Evolutionary conservation across 2,329 filamentous ascomycete species (phyloP), one percentile per base, ranked within the genome.

Genomic region (Epichloe amarillans): DNA sequence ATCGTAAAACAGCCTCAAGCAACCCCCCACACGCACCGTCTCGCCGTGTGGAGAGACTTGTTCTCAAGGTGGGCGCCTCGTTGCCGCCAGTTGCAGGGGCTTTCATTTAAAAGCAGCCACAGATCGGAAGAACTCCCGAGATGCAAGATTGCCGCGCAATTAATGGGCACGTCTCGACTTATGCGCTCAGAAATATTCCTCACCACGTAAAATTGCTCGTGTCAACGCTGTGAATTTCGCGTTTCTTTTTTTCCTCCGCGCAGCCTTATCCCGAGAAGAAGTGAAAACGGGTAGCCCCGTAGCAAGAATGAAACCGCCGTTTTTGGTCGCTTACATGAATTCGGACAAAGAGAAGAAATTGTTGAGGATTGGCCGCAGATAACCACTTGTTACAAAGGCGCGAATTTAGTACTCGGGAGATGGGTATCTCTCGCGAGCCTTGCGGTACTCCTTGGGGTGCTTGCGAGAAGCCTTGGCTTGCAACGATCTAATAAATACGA

Each of bases 391-490:
- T 37, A 17, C 33, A 38, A 5, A 15, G n/a, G 17, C 17, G 19
- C 10, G 21, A 21, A 19, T 57, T 59, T 77, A 82, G 67, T 80
- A 81, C 62, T 84, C 80, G 53, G 80, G 80, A 53, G 80, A 83
- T 53, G 81, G 81, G 62, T 82, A 83, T 57, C 81, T 73, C 55
- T 80, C 79, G 66, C 80, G 78, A 54, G 81, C 80, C 73, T 82
- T 83, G 66, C 75, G 75, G 71, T 83, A 84, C 69, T 84, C 81
- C 65, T 81, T 81, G 60, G 79, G 70, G 70, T 84, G 78, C 68
- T 83, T 83, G 68, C 80, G 77, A 54, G 79, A 73, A 52, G 85
- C 85, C 69, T 88, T 86, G 59, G 78, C 75, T 68, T 89, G 88
- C 56, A 91, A 72, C 7, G 82, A 74, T 19, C 51, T 52, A 11